Base-by-base conservation (phyloP, 768 basidiomycete genomes). In the Suillus subalutaceus region DNA sequence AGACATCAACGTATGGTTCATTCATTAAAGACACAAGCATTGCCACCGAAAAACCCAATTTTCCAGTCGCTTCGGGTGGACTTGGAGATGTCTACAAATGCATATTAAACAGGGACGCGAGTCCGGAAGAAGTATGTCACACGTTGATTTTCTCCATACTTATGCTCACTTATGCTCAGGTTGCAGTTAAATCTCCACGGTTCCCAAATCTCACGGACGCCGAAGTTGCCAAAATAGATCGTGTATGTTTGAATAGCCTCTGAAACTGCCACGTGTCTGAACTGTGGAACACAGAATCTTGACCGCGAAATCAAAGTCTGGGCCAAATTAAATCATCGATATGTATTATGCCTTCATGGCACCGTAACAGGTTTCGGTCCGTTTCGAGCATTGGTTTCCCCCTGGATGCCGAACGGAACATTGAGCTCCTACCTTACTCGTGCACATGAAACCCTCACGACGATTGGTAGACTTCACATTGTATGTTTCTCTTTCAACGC, bases 61-160 rank as follows among this genome's bases (percentile, higher is more conserved):
- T 41, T 35, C 62, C 65, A 10, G n/a, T 6, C 18, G 35, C 61
- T 38, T 40, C 44, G 6, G 83, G 83, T 9, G 83, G 82, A 9
- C 82, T 81, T 69, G 79, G 80, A n/a, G 83, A 84, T 69, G 77
- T 83, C 16, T 84, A 79, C 79, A 78, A 72, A 63, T 80, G 79
- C 2, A 40, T 38, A 15, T 43, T 57, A 37, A 43, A 40, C n/a
- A 62, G 41, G 20, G 59, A 1, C 41, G 6, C 59, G 6, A 32
- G 16, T 20, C 10, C 1, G 5, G 59, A 60, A 60, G 40, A 43
- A 1, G 59, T 60, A 32, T 18, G 9, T 6, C 10, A 20, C 26
- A 12, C 40, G 16, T 30, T 3, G 10, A 30, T 60, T 16, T 20
- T 41, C 40, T 43, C 12, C 10, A 32, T 60, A 18, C 26, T 43